Evolutionary conservation across 2,329 filamentous ascomycete species (phyloP), one percentile per base, ranked within the genome.

Genomic region (Botrytis byssoidea): DNA sequence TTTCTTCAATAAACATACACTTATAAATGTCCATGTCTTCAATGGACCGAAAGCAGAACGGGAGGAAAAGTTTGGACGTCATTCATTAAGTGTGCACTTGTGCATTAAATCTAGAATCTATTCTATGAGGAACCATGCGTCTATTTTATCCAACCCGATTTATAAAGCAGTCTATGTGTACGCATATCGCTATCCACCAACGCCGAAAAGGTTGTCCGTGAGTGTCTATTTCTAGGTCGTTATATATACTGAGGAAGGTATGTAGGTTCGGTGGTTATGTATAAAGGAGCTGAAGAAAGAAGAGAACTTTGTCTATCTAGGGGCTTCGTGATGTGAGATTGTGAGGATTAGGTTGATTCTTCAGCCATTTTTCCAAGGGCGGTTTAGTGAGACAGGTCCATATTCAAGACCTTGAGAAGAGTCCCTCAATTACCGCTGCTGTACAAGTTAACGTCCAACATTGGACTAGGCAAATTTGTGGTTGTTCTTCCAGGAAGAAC

Each of bases 101-200:
- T 59, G 18, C 51, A 44, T 60, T 20, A 22, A 65, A 67, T 72
- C 60, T 71, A 66, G 44, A 29, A 67, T 67, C 66, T 69, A 57
- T 32, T 69, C 66, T 69, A 68, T 55, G 46, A 42, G 25, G 9
- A 68, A 32, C 32, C 69, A 71, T 61, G 42, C 18, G 32, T 46
- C 57, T 60, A n/a, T 64, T 37, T n/a, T 55, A 55, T 57, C 61
- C 48, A 68, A 70, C 35, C 40, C 37, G 60, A 32, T 69, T 37
- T 69, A 59, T 69, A 57, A 32, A 69, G 10, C 18, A 42, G 37
- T 57, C n/a, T 42, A 44, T 42, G 35, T 48, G 48, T 32, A 22
- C 4, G 16, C 46, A n/a, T 42, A 57, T 69, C 10, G 10, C 55
- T 42, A 25, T 59, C 35, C 37, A 69, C 35, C 51, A 57, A 69